Conservation (phyloP, 1,284 basidiomycete species). For the Psilocybe mexicana region DNA sequence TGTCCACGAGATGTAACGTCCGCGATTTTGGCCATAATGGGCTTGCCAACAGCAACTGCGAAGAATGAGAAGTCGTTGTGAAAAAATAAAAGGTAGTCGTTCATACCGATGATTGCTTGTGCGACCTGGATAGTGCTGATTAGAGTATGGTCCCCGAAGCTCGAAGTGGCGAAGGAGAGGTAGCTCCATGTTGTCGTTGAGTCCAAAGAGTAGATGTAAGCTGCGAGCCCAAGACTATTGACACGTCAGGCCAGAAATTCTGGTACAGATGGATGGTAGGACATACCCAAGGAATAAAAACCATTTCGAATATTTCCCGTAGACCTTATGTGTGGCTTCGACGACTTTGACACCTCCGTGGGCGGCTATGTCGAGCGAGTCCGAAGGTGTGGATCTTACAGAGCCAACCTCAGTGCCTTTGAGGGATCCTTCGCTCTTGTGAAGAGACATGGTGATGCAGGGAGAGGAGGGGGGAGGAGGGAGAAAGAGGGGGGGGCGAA, state of each 20-base stretch:
- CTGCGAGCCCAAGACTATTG: slow-evolving; percentile 63
- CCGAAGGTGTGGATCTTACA: slow-evolving; percentile 1
- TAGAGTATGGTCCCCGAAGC: slow-evolving; percentile 59
- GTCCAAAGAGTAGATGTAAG: slow-evolving; percentile 79
- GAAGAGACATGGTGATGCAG: slow-evolving; percentile 19
- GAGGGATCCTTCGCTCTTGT: slow-evolving; percentile 17
- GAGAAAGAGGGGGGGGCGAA: slow-evolving; percentile 2
- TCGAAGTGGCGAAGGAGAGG: slow-evolving; percentile 63
- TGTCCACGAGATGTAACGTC: slow-evolving; percentile 62
- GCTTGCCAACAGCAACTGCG: slow-evolving; percentile 59
- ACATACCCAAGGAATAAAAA: slow-evolving; percentile 59
- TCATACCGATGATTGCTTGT: slow-evolving; percentile 57
- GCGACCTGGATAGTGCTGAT: slow-evolving; percentile 65
- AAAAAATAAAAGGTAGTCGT: neutral
- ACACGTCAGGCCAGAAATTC: neutral
- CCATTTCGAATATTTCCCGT: slow-evolving; percentile 58
- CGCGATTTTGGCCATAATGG: slow-evolving; percentile 78
- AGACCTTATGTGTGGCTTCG: slow-evolving; percentile 54
- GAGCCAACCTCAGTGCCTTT: slow-evolving; percentile 18
- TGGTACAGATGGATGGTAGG: neutral
- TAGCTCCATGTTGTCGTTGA: slow-evolving; percentile 69
- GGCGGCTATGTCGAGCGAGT: slow-evolving; percentile 24
- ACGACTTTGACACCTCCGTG: slow-evolving; percentile 52
- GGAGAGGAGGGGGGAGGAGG: neutral
- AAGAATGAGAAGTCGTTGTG: neutral